These are phyloP conservation scores for Gaeumannomyces sp. DNA, from an alignment of 2,329 filamentous ascomycete genomes.

Conservation along the genomic window DNA sequence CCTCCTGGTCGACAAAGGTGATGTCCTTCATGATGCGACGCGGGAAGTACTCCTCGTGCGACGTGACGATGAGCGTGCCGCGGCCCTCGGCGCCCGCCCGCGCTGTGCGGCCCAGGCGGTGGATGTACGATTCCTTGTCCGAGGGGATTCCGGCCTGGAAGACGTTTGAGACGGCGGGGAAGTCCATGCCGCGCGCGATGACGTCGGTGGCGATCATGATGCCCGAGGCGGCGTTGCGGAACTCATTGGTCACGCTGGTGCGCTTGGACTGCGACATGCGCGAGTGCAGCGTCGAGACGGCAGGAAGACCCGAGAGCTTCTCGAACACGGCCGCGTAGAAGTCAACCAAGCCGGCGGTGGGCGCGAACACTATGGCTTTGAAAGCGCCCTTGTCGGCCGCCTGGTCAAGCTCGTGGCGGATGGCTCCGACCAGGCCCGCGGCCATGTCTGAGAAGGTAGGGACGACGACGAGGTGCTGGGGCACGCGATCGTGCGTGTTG, in stretches of 20 bases:
- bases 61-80: slow-evolving; percentile 52
- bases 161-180: slow-evolving; percentile 62
- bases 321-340: slow-evolving; percentile 43
- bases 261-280: slow-evolving; percentile 45
- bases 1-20: slow-evolving; percentile 38
- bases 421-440: slow-evolving; percentile 50
- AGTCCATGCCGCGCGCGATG: slow-evolving; percentile 67
- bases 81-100: slow-evolving; percentile 59
- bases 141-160: slow-evolving; percentile 56
- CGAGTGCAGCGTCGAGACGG: slow-evolving; percentile 41
- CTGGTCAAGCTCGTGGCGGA: slow-evolving; percentile 36
- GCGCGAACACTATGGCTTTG: slow-evolving; percentile 81
- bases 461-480: slow-evolving; percentile 63
- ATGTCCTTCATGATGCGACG: slow-evolving; percentile 47
- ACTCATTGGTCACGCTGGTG: slow-evolving; percentile 55
- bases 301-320: slow-evolving; percentile 32
- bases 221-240: slow-evolving; percentile 43
- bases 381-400: slow-evolving; percentile 42
- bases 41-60: slow-evolving; percentile 45
- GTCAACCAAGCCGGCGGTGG: slow-evolving; percentile 47
- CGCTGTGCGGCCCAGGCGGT: slow-evolving; percentile 61
- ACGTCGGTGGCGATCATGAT: slow-evolving; percentile 66
- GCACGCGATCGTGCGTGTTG: slow-evolving; percentile 70
- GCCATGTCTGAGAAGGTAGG: slow-evolving; percentile 65
- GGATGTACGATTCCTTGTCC: slow-evolving; percentile 59